These are phyloP conservation scores for Polychytrium aggregatum DNA, from an alignment of 192 early-diverging fungal species.

Conservation along the genomic window DNA sequence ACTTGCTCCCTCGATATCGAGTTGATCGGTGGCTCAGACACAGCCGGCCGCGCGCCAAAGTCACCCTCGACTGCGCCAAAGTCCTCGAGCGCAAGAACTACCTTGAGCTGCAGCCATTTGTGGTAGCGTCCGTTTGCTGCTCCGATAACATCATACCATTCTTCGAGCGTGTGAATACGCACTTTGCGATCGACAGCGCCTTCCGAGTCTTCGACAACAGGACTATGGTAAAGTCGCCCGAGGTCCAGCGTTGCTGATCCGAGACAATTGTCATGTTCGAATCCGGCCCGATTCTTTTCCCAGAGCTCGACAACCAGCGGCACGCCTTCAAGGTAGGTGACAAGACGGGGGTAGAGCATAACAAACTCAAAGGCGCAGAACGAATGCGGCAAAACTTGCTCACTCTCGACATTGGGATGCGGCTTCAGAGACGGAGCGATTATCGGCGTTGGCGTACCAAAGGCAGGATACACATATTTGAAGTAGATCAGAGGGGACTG, in stretches of 20 bases:
- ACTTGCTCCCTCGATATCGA: too few species aligned
- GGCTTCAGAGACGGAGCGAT: conserved; percentile 28
- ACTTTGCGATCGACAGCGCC: too few species aligned
- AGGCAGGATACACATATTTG: conserved; percentile 33
- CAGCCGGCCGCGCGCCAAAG: too few species aligned
- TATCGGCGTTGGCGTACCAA: conserved; percentile 31
- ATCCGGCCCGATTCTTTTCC: conserved; percentile 26
- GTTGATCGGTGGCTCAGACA: too few species aligned
- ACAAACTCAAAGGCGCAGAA: conserved; percentile 46
- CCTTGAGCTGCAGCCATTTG: conserved; percentile 23
- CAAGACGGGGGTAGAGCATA: conserved; percentile 26
- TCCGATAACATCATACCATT: too few species aligned
- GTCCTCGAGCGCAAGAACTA: conserved; percentile 40
- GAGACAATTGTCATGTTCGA: too few species aligned
- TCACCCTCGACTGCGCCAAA: conserved; percentile 33
- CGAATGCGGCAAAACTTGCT: conserved; percentile 23
- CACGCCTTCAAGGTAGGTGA: conserved; percentile 31
- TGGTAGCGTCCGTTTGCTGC: too few species aligned
- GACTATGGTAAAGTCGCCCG: too few species aligned
- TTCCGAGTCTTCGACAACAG: too few species aligned
- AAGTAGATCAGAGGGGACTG: conserved; percentile 18
- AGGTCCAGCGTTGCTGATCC: conserved; percentile 15
- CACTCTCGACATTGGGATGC: conserved; percentile 6
- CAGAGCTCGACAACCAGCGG: conserved; percentile 35
- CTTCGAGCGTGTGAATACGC: too few species aligned